Conservation (phyloP, 2,329 filamentous ascomycete species). For the Diaporthe longicolla region DNA sequence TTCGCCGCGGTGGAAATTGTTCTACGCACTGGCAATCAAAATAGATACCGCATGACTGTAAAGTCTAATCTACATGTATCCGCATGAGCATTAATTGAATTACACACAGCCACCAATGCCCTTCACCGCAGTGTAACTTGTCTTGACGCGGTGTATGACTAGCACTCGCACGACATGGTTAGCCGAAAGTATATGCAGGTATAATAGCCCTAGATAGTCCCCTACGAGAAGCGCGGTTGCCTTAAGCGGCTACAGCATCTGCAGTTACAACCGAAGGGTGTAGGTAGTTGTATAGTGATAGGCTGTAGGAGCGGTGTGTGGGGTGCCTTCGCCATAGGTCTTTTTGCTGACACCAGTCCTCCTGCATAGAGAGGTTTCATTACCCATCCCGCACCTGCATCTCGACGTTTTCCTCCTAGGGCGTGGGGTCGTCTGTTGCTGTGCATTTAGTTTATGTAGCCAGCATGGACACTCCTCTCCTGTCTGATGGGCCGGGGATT, state of each 20-base stretch:
- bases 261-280: slow-evolving; percentile 6
- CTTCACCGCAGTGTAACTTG: not conserved
- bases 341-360: slow-evolving; percentile 16
- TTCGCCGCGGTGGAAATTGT: not conserved
- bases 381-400: not conserved
- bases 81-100: slow-evolving; percentile 25
- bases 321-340: not conserved
- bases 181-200: slow-evolving; percentile 24
- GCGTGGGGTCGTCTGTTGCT: not conserved
- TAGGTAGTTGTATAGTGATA: slow-evolving; percentile 15
- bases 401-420: not conserved
- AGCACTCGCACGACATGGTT: slow-evolving; percentile 4
- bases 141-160: slow-evolving; percentile 22
- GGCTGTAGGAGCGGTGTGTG: slow-evolving; percentile 14
- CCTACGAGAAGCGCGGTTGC: slow-evolving; percentile 8
- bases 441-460: slow-evolving; percentile 1
- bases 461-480: slow-evolving; percentile 29
- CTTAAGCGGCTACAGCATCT: not conserved
- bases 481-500: not conserved
- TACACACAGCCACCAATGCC: slow-evolving; percentile 14
- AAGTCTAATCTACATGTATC: not conserved
- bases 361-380: slow-evolving; percentile 16
- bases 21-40: not conserved
- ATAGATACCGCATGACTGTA: not conserved
- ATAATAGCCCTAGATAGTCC: slow-evolving; percentile 9